Evolutionary conservation across 768 basidiomycete species (phyloP).

Genomic region (Russula vinacea): DNA sequence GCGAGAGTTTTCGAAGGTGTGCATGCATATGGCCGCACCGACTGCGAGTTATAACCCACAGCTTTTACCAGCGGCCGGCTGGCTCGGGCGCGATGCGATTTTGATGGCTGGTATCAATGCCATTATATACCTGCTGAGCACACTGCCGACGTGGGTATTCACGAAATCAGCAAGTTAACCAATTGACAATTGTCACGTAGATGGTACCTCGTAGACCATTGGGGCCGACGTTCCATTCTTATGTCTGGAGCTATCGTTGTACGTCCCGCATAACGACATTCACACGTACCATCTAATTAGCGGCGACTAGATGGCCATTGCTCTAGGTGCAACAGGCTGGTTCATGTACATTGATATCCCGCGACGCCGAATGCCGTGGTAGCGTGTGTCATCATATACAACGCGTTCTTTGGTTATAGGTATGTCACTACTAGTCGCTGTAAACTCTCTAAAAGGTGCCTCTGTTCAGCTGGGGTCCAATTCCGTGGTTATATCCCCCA

Average conservation of each 20-base stretch:
- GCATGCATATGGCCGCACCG: constrained; percentile 14
- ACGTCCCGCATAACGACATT: constrained; percentile 32
- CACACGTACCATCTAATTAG: constrained; percentile 3
- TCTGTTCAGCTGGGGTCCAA: constrained; percentile 68
- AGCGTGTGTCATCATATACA: constrained; percentile 84
- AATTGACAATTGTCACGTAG: constrained; percentile 40
- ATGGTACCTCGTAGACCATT: constrained; percentile 91
- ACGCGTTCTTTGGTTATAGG: constrained; percentile 91
- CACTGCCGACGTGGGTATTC: constrained; percentile 70
- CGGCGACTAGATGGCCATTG: constrained; percentile 65
- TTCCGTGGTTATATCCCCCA: constrained; percentile 87
- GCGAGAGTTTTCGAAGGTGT: constrained; percentile 89
- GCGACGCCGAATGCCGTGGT: constrained; percentile 87
- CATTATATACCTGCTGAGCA: constrained; percentile 73
- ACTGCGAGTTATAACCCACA: constrained; percentile 19
- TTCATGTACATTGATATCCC: constrained; percentile 90
- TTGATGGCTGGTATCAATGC: constrained; percentile 96
- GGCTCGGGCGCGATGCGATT: constrained; percentile 90
- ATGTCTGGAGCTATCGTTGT: constrained; percentile 82
- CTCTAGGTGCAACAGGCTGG: constrained; percentile 80
- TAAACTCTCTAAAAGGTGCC: background rate
- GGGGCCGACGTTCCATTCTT: constrained; percentile 84
- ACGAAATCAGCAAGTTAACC: constrained; percentile 19
- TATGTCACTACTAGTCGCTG: constrained; percentile 32
- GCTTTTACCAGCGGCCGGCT: constrained; percentile 72